Percentiles rank a stretch among this genome's conserved stretches.
These are phyloP conservation scores for Vickermania spadyakhi DNA, from an alignment of 208 protist genomes.

Conservation along the genomic window DNA sequence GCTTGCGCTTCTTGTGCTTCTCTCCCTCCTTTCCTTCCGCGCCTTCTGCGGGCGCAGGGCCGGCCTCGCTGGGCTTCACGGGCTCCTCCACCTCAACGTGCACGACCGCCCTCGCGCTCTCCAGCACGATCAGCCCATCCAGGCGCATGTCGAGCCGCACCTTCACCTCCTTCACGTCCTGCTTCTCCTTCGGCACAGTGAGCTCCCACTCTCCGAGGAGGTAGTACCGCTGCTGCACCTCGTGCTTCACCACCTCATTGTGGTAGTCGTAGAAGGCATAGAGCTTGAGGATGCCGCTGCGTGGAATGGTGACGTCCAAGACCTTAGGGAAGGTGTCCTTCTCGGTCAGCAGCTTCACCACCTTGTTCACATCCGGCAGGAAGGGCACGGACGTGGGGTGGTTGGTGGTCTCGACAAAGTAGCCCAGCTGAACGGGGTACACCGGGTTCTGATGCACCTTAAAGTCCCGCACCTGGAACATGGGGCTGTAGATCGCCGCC, in stretches of 20 bases:
- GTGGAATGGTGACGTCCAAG: conserved; percentile 72
- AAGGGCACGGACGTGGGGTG: conserved; percentile 55
- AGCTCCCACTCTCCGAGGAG: conserved; percentile 70
- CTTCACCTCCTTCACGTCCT: conserved; percentile 38
- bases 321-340: conserved; percentile 66
- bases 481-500: conserved; percentile 84
- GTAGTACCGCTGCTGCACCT: conserved; percentile 30
- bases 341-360: conserved; percentile 46
- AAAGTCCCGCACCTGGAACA: conserved; percentile 86
- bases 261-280: conserved; percentile 79
- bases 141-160: conserved; percentile 55
- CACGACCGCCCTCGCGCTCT: conserved; percentile 53
- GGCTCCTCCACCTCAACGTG: conserved; percentile 54
- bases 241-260: conserved; percentile 23
- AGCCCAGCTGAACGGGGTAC: conserved; percentile 76
- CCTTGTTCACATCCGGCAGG: conserved; percentile 81
- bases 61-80: conserved; percentile 7
- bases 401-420: conserved; percentile 50
- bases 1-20: conserved; percentile 36
- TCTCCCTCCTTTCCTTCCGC: conserved; percentile 17
- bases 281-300: conserved; percentile 51
- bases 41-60: conserved; percentile 6
- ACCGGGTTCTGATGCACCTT: conserved; percentile 63
- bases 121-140: conserved; percentile 54
- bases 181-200: conserved; percentile 18